These are phyloP conservation scores for Parasitella parasitica DNA, from an alignment of 371 early-diverging fungal species.

Conservation along the genomic window DNA sequence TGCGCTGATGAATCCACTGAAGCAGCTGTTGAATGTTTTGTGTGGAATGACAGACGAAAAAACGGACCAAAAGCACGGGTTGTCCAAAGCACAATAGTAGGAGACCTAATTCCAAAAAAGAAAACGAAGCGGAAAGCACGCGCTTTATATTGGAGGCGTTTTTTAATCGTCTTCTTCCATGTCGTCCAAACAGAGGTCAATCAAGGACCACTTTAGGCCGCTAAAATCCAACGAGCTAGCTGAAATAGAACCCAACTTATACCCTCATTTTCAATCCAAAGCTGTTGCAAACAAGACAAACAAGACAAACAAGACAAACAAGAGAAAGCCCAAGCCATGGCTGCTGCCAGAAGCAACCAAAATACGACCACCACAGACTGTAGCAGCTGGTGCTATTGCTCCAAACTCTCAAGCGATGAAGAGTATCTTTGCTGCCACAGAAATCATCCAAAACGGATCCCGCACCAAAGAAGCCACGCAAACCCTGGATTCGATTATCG, in stretches of 20 bases:
- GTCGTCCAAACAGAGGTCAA: slow-evolving; percentile 1
- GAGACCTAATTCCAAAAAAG: not conserved
- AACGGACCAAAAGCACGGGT: too few species aligned
- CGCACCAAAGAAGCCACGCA: not conserved
- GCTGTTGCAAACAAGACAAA: too few species aligned
- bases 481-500: not conserved
- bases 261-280: slow-evolving; percentile 1
- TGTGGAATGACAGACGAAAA: too few species aligned
- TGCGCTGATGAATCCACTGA: too few species aligned
- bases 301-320: too few species aligned
- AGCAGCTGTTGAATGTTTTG: too few species aligned
- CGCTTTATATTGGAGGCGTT: not conserved
- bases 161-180: not conserved
- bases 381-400: not conserved
- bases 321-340: not conserved
- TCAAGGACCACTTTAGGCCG: slow-evolving; percentile 2
- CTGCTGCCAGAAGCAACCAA: not conserved
- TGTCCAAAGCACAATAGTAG: too few species aligned
- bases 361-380: not conserved
- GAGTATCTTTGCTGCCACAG: not conserved
- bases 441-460: not conserved
- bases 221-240: not conserved
- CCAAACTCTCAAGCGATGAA: not conserved
- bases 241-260: not conserved
- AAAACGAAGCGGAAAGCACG: not conserved